A percentile compares a stretch with the other conserved stretches of the same genome.
These are phyloP conservation scores for Adansonia digitata DNA, from an alignment of 345 rosid species.

Conservation along the genomic window DNA sequence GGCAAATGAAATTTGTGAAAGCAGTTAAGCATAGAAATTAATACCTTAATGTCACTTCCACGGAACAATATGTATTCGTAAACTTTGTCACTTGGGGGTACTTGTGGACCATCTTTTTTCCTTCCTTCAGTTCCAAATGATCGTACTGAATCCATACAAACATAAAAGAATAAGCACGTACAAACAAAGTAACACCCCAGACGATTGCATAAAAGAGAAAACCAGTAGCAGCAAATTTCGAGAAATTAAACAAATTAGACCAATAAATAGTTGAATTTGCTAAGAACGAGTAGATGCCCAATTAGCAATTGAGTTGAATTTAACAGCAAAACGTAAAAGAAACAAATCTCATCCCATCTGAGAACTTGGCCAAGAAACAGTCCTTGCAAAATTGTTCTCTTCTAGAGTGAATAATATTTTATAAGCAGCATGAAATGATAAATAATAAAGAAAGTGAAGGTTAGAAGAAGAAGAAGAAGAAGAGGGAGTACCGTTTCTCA, in stretches of 20 bases:
- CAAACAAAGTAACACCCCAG: neutral
- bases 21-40: neutral
- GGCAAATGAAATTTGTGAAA: neutral
- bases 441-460: neutral
- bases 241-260: neutral
- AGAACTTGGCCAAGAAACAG: neutral
- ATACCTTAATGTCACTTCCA: slow-evolving; percentile 76
- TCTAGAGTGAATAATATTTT: neutral
- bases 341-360: neutral
- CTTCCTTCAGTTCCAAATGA: slow-evolving; percentile 83
- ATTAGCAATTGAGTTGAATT: neutral
- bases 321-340: neutral
- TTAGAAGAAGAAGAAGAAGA: neutral
- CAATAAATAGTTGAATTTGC: neutral
- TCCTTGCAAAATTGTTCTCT: neutral
- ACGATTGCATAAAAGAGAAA: neutral
- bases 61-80: slow-evolving; percentile 75
- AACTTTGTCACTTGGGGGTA: slow-evolving; percentile 63
- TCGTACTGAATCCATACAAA: slow-evolving; percentile 39
- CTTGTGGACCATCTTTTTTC: slow-evolving; percentile 70
- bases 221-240: neutral
- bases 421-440: neutral
- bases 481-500: slow-evolving; percentile 65
- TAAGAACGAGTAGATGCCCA: neutral
- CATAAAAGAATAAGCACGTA: neutral